These are phyloP conservation scores for Forsythia viridissima DNA, from an alignment of 257 asterid genomes.

Conservation along the genomic window DNA sequence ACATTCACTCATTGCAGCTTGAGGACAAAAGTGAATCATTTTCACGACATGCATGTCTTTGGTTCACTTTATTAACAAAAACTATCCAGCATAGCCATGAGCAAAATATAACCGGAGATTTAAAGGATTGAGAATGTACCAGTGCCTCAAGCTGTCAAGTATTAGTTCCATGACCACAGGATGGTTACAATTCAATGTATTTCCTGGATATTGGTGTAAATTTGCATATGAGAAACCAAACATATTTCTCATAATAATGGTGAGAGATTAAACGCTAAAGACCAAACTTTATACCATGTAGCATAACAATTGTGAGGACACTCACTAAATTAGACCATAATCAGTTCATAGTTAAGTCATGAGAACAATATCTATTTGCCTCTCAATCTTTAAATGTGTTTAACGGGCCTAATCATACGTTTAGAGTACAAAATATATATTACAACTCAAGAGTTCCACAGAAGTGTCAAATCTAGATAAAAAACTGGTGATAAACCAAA, in stretches of 20 bases:
- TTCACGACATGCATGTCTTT: neutral
- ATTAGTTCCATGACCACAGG: slow-evolving; percentile 93
- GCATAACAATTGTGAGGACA: neutral
- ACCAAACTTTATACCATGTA: neutral
- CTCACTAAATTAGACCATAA: neutral
- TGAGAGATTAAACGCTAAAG: neutral
- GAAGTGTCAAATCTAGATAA: neutral
- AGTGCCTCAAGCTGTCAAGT: slow-evolving; percentile 96
- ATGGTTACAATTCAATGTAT: slow-evolving; percentile 94
- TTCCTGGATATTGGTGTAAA: slow-evolving; percentile 56
- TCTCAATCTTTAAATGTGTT: neutral
- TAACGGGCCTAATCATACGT: neutral
- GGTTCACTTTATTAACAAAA: neutral
- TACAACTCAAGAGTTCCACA: neutral
- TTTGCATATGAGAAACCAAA: slow-evolving; percentile 24
- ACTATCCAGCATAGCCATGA: neutral
- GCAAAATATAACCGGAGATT: slow-evolving; percentile 12
- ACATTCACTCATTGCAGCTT: slow-evolving; percentile 6
- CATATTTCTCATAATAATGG: neutral
- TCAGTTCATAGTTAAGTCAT: neutral
- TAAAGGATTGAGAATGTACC: slow-evolving; percentile 54
- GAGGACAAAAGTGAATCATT: slow-evolving; percentile 5
- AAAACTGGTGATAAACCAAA: neutral
- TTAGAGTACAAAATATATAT: neutral
- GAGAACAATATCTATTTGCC: neutral